Conservation (phyloP, 345 rosid species). For the Linum lewisii region DNA sequence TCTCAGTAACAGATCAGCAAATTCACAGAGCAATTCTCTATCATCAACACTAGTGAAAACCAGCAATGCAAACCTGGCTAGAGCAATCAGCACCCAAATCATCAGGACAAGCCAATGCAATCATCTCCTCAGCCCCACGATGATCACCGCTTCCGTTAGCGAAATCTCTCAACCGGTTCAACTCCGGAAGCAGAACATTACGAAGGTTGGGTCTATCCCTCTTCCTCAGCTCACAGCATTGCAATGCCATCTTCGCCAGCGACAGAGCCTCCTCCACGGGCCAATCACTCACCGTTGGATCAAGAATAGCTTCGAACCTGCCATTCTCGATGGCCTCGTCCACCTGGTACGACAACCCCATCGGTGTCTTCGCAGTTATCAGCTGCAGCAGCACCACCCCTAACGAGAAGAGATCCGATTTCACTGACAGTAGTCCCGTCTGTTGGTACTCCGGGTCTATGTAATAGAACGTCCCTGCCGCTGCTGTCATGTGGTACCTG, state of each 20-base stretch:
- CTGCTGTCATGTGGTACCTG: constrained; percentile 57
- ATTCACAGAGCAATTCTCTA: too few species aligned
- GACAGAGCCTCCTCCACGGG: constrained; percentile 52
- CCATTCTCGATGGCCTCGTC: constrained; percentile 51
- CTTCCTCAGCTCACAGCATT: constrained; percentile 71
- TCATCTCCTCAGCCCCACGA: not conserved
- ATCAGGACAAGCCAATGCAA: too few species aligned
- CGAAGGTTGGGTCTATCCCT: constrained; percentile 75
- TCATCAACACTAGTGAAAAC: too few species aligned
- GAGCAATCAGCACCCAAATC: not conserved
- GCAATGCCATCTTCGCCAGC: constrained; percentile 54
- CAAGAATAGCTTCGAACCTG: constrained; percentile 43
- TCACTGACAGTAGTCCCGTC: constrained; percentile 72
- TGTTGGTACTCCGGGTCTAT: constrained; percentile 89
- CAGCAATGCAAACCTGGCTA: too few species aligned
- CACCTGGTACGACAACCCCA: constrained; percentile 55
- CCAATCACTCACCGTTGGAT: constrained; percentile 63
- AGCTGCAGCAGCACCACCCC: constrained; percentile 76
- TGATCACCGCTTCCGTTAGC: constrained; percentile 2
- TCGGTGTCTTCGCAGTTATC: constrained; percentile 56
- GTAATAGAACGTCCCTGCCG: constrained; percentile 82
- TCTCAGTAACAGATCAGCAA: too few species aligned
- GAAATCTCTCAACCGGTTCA: constrained; percentile 40
- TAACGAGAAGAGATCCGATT: constrained; percentile 73
- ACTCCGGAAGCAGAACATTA: constrained; percentile 49